Base-by-base conservation (phyloP, 768 basidiomycete genomes). In the Termitomyces titanicus region DNA sequence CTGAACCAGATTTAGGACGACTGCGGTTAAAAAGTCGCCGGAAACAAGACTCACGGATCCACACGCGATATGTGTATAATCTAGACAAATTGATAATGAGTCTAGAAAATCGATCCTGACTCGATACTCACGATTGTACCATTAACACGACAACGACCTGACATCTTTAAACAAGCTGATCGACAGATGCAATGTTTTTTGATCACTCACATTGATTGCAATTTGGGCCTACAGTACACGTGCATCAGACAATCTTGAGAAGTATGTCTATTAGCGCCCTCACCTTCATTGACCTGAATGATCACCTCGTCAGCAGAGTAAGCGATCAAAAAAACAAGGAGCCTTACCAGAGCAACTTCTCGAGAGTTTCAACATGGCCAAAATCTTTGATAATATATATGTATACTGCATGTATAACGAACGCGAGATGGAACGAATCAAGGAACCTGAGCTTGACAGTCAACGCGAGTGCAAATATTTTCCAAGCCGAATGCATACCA, bases 11-110 rank as follows among this genome's bases (percentile, higher is more conserved):
- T 47, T 43, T 39, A 37, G 51, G 43, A 27, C 20, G 3, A 25
- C n/a, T 46, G 17, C n/a, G 27, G 47, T 33, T 44, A 53, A 25
- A 40, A 17, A 0, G 15, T 20, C 3, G 18, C 29, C 34, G 27
- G 47, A 8, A 54, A 43, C 43, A 46, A 24, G 9, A 76, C 78
- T 65, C 51, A 80, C 78, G 72, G 46, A 74, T 64, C 77, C 78
- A 79, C 8, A 79, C 74, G 3, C 79, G 73, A 54, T 69, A 69
- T 6, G 76, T 69, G 44, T 80, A 80, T 22, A 79, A 59, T 56
- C 78, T 78, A 35, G 15, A 18, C 22, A 46, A 43, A 50, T 33
- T 7, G 13, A 22, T 22, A n/a, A 49, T 31, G 46, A 54, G 20
- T n/a, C 27, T 17, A 24, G 7, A 18, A 27, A 31, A n/a, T 33